Conservation (phyloP, 768 basidiomycete genomes). For the Calocybe gangraenosa region DNA sequence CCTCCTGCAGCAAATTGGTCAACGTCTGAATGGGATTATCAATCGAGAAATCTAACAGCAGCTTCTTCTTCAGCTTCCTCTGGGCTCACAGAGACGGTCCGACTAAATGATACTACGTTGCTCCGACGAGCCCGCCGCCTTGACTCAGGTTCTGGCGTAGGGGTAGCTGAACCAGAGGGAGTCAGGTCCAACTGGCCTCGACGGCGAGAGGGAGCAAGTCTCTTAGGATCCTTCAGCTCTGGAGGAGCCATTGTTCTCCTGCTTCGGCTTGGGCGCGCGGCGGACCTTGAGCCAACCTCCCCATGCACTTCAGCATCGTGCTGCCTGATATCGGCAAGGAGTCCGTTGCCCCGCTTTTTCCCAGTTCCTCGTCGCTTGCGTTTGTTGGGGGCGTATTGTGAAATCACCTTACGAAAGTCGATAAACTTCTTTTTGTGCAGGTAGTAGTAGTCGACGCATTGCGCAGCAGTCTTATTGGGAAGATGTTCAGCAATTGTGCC, state of each 20-base stretch:
- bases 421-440: slow-evolving; percentile 87
- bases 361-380: slow-evolving; percentile 57
- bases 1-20: slow-evolving; percentile 19
- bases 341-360: slow-evolving; percentile 78
- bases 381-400: slow-evolving; percentile 62
- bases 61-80: slow-evolving; percentile 22
- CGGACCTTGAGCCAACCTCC: slow-evolving; percentile 29
- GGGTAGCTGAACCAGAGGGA: slow-evolving; percentile 39
- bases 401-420: slow-evolving; percentile 77
- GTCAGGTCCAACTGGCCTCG: slow-evolving; percentile 45
- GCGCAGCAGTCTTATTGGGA: slow-evolving; percentile 78
- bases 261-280: slow-evolving; percentile 36
- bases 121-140: slow-evolving; percentile 20
- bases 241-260: slow-evolving; percentile 29
- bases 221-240: slow-evolving; percentile 26
- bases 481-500: slow-evolving; percentile 83
- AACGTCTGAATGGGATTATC: neutral
- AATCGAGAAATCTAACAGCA: slow-evolving; percentile 11
- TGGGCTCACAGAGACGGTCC: slow-evolving; percentile 14
- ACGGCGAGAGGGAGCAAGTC: slow-evolving; percentile 31
- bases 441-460: slow-evolving; percentile 94
- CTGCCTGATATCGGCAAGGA: slow-evolving; percentile 76
- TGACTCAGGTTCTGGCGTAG: slow-evolving; percentile 66
- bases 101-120: slow-evolving; percentile 16
- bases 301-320: slow-evolving; percentile 60